Base-by-base conservation (phyloP, 768 basidiomycete species). In the Clavulina sp. region DNA sequence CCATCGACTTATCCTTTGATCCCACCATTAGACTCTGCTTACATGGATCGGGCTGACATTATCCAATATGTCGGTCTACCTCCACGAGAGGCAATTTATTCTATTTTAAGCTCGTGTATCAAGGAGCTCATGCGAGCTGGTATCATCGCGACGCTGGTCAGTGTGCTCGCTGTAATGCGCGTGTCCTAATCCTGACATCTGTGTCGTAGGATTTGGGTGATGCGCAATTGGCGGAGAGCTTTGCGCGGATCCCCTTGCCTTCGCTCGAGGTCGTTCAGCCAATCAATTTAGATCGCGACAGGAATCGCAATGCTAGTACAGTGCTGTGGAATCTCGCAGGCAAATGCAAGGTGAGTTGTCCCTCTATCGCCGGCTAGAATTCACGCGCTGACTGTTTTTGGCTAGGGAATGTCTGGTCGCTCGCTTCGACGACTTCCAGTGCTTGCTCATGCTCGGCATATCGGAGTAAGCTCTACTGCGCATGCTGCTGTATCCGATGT, bases 41-140 rank as follows among this genome's bases (percentile, higher is more conserved):
- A 96, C 62, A 79, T 96, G 46, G 95, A 97, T 61, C 81, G 95
- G 36, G 95, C 93, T 5, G 95, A 99, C 60, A 89, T 97, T 47
- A 78, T 95, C 19, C 92, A 93, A 69, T 95, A 88, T 60, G 74
- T 96, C 19, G 92, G 91, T 57, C 72, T 89, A 4, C 95, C 95
- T 1, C 80, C 91, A 4, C 75, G 81, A 16, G 84, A 91, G 56
- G 95, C 91, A 0, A 76, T 96, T 44, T 97, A 95, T 66, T 84
- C 89, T 64, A 96, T 99, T 57, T 67, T 97, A 28, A 74, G 80
- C 4, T 78, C 77, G 4, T 91, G 84, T 60, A 68, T 99, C 13
- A 66, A 70, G 28, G 93, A 97, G 62, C 77, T 99, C 52, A 72
- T 87, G 56, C 63, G 65, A 16, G 81, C 77, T 55, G 77, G 81